These are phyloP conservation scores for Rozella allomycis DNA, from an alignment of 371 early-diverging fungal genomes.

Conservation along the genomic window DNA sequence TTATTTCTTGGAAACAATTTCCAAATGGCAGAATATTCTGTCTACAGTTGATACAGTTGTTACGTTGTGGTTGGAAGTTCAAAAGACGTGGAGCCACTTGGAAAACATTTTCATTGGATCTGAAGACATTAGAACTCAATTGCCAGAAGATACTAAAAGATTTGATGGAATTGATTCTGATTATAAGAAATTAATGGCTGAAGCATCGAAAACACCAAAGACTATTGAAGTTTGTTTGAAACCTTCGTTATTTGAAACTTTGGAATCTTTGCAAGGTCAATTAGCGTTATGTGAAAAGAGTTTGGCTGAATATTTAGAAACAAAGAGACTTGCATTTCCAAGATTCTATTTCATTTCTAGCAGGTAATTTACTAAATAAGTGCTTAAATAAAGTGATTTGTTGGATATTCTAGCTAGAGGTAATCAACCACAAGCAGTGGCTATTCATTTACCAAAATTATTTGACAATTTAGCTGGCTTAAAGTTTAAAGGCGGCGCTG, in stretches of 20 bases:
- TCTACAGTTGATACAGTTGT: slow-evolving; percentile 30
- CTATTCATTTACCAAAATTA: slow-evolving; percentile 28
- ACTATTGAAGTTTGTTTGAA: slow-evolving; percentile 21
- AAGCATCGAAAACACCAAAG: slow-evolving; percentile 31
- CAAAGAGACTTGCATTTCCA: slow-evolving; percentile 36
- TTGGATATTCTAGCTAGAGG: slow-evolving; percentile 41
- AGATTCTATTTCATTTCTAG: slow-evolving; percentile 39
- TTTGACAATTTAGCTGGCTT: slow-evolving; percentile 31
- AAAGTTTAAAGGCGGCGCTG: slow-evolving; percentile 25
- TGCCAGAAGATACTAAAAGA: slow-evolving; percentile 36
- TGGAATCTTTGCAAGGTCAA: slow-evolving; percentile 30
- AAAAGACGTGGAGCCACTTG: slow-evolving; percentile 37
- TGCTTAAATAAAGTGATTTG: slow-evolving; percentile 29
- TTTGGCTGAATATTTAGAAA: slow-evolving; percentile 36
- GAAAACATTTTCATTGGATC: slow-evolving; percentile 38
- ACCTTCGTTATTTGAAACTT: slow-evolving; percentile 23
- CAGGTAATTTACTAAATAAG: too few species aligned
- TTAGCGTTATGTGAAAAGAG: slow-evolving; percentile 38
- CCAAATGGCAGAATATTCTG: slow-evolving; percentile 32
- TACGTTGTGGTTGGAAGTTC: slow-evolving; percentile 34
- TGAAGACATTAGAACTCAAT: slow-evolving; percentile 37
- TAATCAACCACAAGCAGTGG: slow-evolving; percentile 28
- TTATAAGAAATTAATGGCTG: slow-evolving; percentile 30
- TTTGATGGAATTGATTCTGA: slow-evolving; percentile 30
- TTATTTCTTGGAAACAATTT: slow-evolving; percentile 33